Conservation (phyloP, 2,329 filamentous ascomycete genomes). For the Sporothrix curviconia region DNA sequence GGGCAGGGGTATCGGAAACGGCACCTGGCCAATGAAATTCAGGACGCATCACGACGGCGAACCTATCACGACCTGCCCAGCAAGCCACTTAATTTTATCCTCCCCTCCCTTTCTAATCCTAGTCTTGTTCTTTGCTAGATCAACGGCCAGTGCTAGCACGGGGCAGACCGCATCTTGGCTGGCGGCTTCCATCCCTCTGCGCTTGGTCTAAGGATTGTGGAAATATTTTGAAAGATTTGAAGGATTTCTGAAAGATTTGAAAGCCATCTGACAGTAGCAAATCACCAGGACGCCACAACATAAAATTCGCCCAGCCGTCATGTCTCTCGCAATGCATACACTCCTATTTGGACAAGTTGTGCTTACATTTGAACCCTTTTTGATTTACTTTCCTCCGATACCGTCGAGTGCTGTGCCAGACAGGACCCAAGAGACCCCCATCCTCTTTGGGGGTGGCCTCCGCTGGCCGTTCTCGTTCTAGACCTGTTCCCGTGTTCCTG, state of each 20-base stretch:
- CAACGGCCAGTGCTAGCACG: background rate
- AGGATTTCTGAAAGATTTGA: too few relatives aligned
- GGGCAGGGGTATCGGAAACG: background rate
- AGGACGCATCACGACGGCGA: background rate
- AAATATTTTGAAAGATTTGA: too few relatives aligned
- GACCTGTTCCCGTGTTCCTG: background rate
- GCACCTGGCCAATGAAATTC: background rate
- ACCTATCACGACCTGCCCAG: background rate
- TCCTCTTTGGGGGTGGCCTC: background rate
- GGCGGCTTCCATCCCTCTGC: too few relatives aligned
- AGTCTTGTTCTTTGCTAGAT: background rate
- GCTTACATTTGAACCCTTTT: too few relatives aligned
- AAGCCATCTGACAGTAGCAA: too few relatives aligned
- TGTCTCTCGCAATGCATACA: conserved; percentile 7
- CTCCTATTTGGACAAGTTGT: background rate
- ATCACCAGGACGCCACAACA: too few relatives aligned
- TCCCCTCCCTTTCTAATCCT: background rate
- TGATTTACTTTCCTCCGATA: too few relatives aligned
- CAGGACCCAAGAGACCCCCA: background rate
- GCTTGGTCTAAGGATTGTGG: too few relatives aligned
- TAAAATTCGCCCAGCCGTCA: too few relatives aligned
- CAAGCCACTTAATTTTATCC: conserved; percentile 6
- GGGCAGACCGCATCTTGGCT: too few relatives aligned
- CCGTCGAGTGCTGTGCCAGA: background rate
- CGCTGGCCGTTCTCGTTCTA: background rate